Percentiles rank a stretch among this genome's conserved stretches.
These are phyloP conservation scores for Butyriboletus appendiculatus DNA, from an alignment of 1,284 basidiomycete species.

Conservation along the genomic window DNA sequence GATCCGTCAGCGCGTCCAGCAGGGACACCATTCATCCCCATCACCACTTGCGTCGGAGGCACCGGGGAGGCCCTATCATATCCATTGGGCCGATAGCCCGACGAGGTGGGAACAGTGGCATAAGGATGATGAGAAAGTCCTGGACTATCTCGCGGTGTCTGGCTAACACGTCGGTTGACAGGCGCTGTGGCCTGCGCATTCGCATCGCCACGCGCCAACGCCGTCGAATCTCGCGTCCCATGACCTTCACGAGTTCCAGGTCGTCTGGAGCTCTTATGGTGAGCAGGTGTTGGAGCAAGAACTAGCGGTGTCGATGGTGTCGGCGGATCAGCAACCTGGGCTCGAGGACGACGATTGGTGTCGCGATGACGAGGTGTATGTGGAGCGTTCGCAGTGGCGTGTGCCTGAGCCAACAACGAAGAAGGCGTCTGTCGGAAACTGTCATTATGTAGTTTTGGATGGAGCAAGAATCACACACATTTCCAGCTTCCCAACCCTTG, in stretches of 20 bases:
- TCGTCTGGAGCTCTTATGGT: conserved; percentile 57
- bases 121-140: conserved; percentile 66
- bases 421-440: conserved; percentile 43
- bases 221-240: conserved; percentile 43
- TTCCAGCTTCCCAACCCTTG: conserved; percentile 86
- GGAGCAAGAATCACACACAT: conserved; percentile 45
- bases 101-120: conserved; percentile 57
- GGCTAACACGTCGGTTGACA: conserved; percentile 62
- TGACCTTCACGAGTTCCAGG: conserved; percentile 45
- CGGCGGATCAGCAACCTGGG: conserved; percentile 42
- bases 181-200: conserved; percentile 66
- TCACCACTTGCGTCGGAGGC: conserved; percentile 33
- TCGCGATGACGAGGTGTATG: conserved; percentile 58
- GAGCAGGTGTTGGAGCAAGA: conserved; percentile 60
- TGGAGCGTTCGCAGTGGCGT: conserved; percentile 51
- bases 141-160: conserved; percentile 51
- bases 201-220: conserved; percentile 44
- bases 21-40: conserved; percentile 39
- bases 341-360: conserved; percentile 52
- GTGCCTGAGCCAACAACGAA: conserved; percentile 49
- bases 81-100: conserved; percentile 50
- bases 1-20: conserved; percentile 48
- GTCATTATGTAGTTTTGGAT: conserved; percentile 10
- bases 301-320: conserved; percentile 59
- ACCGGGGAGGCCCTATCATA: conserved; percentile 63